phyloP scores from a whole-genome alignment of 495 filamentous ascomycete genomes.

The Tuber microsphaerosporum region DNA sequence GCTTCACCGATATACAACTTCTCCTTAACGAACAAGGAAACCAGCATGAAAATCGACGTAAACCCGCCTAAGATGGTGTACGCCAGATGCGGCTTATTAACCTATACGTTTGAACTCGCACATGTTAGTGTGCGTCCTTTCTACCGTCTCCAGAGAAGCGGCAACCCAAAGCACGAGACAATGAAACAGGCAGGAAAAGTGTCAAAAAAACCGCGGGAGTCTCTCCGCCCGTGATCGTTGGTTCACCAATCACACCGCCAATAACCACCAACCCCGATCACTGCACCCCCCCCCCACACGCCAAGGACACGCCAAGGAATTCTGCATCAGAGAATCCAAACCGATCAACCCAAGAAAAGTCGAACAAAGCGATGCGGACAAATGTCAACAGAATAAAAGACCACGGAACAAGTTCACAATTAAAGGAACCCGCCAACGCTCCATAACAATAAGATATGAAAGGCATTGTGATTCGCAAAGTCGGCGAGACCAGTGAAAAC shows the following conservation, averaged over 20 bases:
- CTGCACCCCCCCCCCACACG: background rate
- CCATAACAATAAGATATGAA: background rate
- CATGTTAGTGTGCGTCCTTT: conserved; percentile 9
- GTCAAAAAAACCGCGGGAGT: background rate
- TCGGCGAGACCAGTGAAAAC: conserved; percentile 12
- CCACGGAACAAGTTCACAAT: background rate
- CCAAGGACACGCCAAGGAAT: background rate
- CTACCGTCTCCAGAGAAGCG: background rate
- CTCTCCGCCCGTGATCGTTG: conserved; percentile 6
- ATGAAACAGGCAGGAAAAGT: conserved; percentile 18
- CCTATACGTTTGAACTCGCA: conserved; percentile 33
- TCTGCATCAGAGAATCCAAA: background rate
- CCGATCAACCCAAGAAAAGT: background rate
- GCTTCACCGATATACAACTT: conserved; percentile 98
- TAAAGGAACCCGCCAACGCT: background rate
- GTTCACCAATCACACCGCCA: conserved; percentile 38
- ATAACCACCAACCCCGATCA: conserved; percentile 3
- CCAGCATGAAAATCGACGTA: conserved; percentile 96
- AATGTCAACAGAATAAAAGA: background rate
- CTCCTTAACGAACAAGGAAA: conserved; percentile 96
- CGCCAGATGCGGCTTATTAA: conserved; percentile 94
- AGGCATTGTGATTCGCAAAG: background rate
- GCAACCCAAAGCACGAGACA: background rate
- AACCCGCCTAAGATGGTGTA: conserved; percentile 98
- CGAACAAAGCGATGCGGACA: background rate